Conservation (phyloP, 768 basidiomycete genomes). For the Boletus sp. region DNA sequence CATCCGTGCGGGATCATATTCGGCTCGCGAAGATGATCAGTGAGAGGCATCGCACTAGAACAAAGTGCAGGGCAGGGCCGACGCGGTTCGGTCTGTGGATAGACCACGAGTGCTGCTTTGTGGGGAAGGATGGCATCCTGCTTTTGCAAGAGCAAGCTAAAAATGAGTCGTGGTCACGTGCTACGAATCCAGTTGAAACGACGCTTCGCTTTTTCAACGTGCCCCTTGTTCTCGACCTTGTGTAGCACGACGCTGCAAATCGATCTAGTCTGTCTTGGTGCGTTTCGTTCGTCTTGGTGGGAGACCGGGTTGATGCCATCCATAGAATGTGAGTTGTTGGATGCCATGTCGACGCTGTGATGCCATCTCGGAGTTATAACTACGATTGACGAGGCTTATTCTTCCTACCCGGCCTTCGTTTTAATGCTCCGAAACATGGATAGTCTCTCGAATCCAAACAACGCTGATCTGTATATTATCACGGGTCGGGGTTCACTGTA, state of each 20-base stretch:
- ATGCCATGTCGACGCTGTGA: neutral
- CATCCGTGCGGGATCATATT: neutral
- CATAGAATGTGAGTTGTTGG: neutral
- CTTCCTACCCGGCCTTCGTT: constrained; percentile 68
- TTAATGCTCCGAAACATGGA: constrained; percentile 80
- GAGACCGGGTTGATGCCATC: neutral
- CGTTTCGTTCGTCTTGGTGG: neutral
- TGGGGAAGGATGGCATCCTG: too few species aligned
- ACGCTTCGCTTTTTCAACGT: too few species aligned
- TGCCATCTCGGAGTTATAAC: constrained; percentile 76
- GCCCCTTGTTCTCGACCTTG: too few species aligned
- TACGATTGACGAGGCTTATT: constrained; percentile 64
- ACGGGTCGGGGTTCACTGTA: constrained; percentile 31
- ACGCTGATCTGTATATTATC: constrained; percentile 32
- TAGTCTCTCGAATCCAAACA: constrained; percentile 59
- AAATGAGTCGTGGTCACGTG: too few species aligned
- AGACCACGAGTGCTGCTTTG: too few species aligned
- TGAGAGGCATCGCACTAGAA: too few species aligned
- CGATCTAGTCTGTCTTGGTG: neutral
- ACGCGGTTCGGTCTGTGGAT: too few species aligned
- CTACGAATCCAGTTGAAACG: too few species aligned
- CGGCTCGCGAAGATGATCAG: neutral
- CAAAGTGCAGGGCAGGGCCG: neutral
- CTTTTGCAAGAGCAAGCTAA: too few species aligned
- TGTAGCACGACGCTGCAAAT: too few species aligned